phyloP scores from a whole-genome alignment of 306 rosid genomes.

The Vigna mungo region DNA sequence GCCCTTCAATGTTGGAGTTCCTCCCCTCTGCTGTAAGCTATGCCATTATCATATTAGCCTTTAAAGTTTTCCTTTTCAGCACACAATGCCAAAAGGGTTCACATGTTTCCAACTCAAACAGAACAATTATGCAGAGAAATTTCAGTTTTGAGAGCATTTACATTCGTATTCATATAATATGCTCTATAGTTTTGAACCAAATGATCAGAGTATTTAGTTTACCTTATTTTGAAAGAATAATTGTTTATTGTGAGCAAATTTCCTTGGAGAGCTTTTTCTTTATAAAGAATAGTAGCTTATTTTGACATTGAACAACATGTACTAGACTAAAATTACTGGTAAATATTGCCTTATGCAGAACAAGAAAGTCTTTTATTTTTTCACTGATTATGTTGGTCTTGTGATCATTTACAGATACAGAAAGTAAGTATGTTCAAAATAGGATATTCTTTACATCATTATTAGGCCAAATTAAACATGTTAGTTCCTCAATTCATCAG shows the following conservation, averaged over 20 bases:
- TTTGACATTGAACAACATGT: too few species aligned
- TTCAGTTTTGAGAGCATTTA: background rate
- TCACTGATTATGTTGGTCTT: background rate
- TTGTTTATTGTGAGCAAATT: too few species aligned
- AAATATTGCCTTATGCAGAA: too few species aligned
- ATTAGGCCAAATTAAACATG: conserved; percentile 23
- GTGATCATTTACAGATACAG: conserved; percentile 44
- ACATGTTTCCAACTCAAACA: conserved; percentile 5
- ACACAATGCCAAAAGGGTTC: background rate
- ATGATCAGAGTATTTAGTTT: too few species aligned
- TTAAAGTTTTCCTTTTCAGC: background rate
- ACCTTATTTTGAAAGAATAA: too few species aligned
- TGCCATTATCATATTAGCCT: conserved; percentile 23
- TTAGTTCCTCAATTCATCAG: conserved; percentile 45
- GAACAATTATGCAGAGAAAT: background rate
- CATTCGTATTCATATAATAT: background rate
- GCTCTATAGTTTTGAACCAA: background rate
- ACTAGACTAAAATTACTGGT: too few species aligned
- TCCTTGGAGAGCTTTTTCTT: too few species aligned
- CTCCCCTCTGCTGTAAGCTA: conserved; percentile 55
- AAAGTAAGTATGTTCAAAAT: conserved; percentile 26
- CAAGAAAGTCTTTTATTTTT: background rate
- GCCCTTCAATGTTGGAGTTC: conserved; percentile 54
- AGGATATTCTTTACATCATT: conserved; percentile 16
- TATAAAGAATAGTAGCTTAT: too few species aligned